Evolutionary conservation across 2,329 filamentous ascomycete species (phyloP).

Genomic region (Camptophora hylomeconis): DNA sequence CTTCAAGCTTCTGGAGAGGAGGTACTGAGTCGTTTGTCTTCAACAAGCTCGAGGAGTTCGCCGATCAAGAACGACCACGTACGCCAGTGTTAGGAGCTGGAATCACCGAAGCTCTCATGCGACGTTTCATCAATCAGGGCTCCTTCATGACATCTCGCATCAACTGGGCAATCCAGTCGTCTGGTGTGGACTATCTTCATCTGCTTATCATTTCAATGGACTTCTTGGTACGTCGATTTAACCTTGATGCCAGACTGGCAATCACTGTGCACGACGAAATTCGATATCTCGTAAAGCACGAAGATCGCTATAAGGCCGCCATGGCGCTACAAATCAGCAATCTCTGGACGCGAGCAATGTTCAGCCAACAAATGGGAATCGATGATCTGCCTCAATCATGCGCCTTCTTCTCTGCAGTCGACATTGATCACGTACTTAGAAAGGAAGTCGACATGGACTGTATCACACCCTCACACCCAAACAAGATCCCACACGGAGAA

Average conservation of each 20-base stretch:
- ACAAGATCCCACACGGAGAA: conserved; percentile 70
- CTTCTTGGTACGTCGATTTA: conserved; percentile 74
- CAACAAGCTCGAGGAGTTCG: conserved; percentile 95
- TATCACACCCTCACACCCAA: conserved; percentile 72
- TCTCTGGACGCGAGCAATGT: conserved; percentile 95
- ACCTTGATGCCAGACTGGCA: conserved; percentile 69
- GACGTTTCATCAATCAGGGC: conserved; percentile 72
- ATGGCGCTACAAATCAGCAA: conserved; percentile 92
- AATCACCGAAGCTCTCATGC: conserved; percentile 90
- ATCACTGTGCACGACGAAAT: conserved; percentile 98
- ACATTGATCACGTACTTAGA: conserved; percentile 87
- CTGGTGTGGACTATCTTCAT: conserved; percentile 92
- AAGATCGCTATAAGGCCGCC: conserved; percentile 77
- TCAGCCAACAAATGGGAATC: conserved; percentile 91
- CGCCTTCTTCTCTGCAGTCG: conserved; percentile 89
- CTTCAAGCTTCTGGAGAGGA: conserved; percentile 78
- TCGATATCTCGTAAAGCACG: conserved; percentile 72
- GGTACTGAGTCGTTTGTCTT: conserved; percentile 97
- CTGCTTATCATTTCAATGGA: conserved; percentile 91
- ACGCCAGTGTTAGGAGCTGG: conserved; percentile 89
- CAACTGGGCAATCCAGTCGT: conserved; percentile 98
- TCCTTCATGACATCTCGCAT: conserved; percentile 92
- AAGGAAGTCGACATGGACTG: conserved; percentile 99
- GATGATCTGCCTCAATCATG: conserved; percentile 86
- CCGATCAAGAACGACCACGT: conserved; percentile 78